Conservation (phyloP, 495 filamentous ascomycete genomes). For the Aspergillus kassunensis region DNA sequence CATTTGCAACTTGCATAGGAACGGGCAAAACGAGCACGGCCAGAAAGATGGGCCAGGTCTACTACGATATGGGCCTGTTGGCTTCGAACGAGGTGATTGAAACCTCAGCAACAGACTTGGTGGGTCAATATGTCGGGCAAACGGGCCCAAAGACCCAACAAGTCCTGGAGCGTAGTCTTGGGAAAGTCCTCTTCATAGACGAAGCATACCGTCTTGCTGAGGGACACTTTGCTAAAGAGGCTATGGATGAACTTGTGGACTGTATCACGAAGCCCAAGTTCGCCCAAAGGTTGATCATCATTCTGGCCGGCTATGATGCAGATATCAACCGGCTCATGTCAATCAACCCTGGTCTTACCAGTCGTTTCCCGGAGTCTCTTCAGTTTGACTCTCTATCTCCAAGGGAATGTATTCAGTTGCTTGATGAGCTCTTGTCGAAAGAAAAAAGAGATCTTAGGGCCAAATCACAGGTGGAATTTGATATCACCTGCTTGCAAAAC, state of each 20-base stretch:
- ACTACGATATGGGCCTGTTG: conserved; percentile 39
- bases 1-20: conserved; percentile 17
- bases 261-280: conserved; percentile 58
- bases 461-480: too few relatives aligned
- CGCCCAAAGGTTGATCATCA: conserved; percentile 54
- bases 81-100: conserved; percentile 31
- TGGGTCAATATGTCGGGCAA: conserved; percentile 39
- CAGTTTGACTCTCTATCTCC: too few relatives aligned
- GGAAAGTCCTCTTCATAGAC: conserved; percentile 64
- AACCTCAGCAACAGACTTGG: conserved; percentile 36
- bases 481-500: too few relatives aligned
- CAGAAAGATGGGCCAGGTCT: conserved; percentile 22
- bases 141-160: conserved; percentile 32
- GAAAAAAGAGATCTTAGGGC: too few relatives aligned
- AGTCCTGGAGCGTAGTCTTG: conserved; percentile 55
- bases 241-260: conserved; percentile 35
- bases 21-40: conserved; percentile 50
- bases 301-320: conserved; percentile 61
- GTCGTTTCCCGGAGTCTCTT: too few relatives aligned
- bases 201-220: conserved; percentile 62
- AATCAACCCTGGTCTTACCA: neutral
- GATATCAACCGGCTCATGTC: conserved; percentile 56
- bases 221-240: neutral
- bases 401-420: too few relatives aligned
- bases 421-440: too few relatives aligned